phyloP scores from a whole-genome alignment of 768 basidiomycete species.

The Lentinula sp. region DNA sequence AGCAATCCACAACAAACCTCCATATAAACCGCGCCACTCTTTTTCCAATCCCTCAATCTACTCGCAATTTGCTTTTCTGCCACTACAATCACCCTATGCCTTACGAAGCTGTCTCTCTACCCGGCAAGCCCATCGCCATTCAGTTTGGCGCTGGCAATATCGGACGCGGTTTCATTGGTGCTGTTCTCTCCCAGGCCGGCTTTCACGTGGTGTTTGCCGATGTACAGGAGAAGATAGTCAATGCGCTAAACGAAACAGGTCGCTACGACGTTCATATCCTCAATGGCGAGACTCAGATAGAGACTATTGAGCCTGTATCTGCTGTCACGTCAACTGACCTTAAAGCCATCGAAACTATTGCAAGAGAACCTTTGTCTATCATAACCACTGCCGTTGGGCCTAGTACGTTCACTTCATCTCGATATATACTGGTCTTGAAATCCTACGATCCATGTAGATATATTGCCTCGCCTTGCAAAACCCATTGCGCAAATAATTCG shows the following conservation, averaged over 20 bases:
- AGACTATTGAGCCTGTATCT: constrained; percentile 2
- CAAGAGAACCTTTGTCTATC: constrained; percentile 3
- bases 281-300: constrained; percentile 12
- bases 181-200: constrained; percentile 25
- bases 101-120: constrained; percentile 1
- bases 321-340: constrained; percentile 3
- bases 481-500: constrained; percentile 5
- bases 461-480: constrained; percentile 1
- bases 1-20: background rate
- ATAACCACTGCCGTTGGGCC: constrained; percentile 6
- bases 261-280: constrained; percentile 25
- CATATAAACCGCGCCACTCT: background rate
- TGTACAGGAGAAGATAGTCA: constrained; percentile 21
- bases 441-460: background rate
- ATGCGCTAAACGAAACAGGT: constrained; percentile 19
- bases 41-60: background rate
- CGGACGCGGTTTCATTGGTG: constrained; percentile 27
- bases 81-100: background rate
- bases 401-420: background rate
- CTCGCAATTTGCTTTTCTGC: background rate
- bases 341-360: background rate
- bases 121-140: background rate
- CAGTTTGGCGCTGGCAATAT: constrained; percentile 8
- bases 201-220: constrained; percentile 30
- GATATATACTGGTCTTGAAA: background rate